Base-by-base conservation (phyloP, 441 rosid genomes). In the Pelargonium fulgidum region DNA sequence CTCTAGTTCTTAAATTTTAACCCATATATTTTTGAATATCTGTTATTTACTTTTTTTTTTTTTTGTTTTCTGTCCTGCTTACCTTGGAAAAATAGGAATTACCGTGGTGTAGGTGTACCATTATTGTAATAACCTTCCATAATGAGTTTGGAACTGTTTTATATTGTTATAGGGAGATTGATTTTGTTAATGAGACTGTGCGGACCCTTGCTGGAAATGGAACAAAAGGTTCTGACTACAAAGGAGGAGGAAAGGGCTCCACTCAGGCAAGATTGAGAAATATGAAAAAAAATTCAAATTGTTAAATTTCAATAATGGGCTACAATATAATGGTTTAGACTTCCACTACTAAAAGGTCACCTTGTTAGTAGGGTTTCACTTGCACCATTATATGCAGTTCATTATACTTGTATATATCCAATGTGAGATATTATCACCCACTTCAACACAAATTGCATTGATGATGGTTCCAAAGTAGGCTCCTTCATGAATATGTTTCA, bases 161-260 rank as follows among this genome's bases (percentile, higher is more conserved):
- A 26, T 68, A 26, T 65, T 62, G 17, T 73, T 73, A 67, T 72
- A 91, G 99, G 83, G 97, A 85, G 82, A 86, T 94, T 73, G 87
- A 94, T 85, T 94, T 94, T 83, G 96, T 89, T 70, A 80, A 81
- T 13, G 97, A 94, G 73, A 85, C 52, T 36, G 97, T 94, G 29
- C 80, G 66, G 48, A 91, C 97, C 68, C 84, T 94, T 69, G 95
- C 99, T 78, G 99, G 99, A 65, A 93, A 94, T 74, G 97, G 97
- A 74, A 90, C 87, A 36, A 94, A 90, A 84, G 99, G 99, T 74
- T 85, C 95, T 29, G 99, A 94, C 73, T 91, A 91, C 71, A 78
- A 80, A 77, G 97, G 97, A 19, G 97, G 99, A 63, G 73, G 72
- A 72, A 85, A 82, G 74, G 97, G 97, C 75, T 78, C 75, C 75